Percentiles rank a stretch among this genome's conserved stretches.
These are phyloP conservation scores for Aspergillus ostianus DNA, from an alignment of 495 filamentous ascomycete species.

Conservation along the genomic window DNA sequence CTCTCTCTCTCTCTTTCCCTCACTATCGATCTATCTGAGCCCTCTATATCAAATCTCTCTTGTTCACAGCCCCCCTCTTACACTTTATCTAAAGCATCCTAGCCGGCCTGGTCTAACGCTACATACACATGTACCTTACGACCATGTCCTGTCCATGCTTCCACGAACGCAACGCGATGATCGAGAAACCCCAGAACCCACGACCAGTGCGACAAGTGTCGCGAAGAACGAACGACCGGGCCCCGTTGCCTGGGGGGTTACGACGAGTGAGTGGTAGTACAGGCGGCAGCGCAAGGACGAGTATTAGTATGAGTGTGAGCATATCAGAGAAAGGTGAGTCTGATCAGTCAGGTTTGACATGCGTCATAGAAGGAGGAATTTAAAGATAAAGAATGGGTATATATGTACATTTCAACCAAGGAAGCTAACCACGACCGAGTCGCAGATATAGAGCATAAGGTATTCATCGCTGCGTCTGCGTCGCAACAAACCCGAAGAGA, in stretches of 20 bases:
- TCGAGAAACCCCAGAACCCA: slow-evolving; percentile 16
- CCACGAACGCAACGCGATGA: slow-evolving; percentile 9
- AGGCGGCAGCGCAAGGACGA: neutral
- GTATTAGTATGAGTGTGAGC: no score
- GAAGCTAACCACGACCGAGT: neutral
- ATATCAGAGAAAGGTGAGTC: neutral
- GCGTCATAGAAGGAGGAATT: no score
- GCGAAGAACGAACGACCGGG: slow-evolving; percentile 1
- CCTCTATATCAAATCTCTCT: no score
- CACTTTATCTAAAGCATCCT: no score
- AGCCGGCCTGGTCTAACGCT: no score
- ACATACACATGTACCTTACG: neutral
- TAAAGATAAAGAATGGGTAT: neutral
- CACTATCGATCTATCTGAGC: no score
- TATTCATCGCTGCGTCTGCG: neutral
- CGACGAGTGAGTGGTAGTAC: neutral
- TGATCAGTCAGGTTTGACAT: no score
- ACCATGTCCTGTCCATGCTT: slow-evolving; percentile 14
- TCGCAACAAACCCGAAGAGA: neutral
- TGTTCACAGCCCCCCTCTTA: no score
- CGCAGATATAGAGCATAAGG: neutral
- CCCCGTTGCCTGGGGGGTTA: slow-evolving; percentile 12
- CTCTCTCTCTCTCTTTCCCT: no score
- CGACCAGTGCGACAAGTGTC: slow-evolving; percentile 14
- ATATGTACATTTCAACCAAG: neutral